Base-by-base conservation (phyloP, 371 early-diverging fungal genomes). In the Mucor racemosus region DNA sequence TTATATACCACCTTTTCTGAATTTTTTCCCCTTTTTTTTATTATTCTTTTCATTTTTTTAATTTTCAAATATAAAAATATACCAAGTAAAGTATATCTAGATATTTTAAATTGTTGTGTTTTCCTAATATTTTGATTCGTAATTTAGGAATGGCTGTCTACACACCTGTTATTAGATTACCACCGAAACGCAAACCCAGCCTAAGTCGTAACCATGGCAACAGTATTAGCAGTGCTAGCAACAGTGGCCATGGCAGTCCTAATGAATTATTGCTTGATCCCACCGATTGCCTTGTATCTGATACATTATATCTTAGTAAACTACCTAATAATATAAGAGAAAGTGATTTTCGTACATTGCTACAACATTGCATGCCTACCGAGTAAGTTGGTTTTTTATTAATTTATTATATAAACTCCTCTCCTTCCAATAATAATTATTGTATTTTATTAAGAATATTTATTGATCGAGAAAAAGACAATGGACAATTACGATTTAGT, bases 281-380 rank as follows among this genome's bases (percentile, higher is more conserved):
- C 4, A 66, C 62, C 26, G 74, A 77, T 14, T 71, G 48, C 15
- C 44, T 82, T 19, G 83, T 82, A 13, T 72, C 77, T 5, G 83
- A 82, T 15, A 80, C 79, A 13, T 61, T 82, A 36, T 78, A 71
- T 63, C 55, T 82, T 31, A 74, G 76, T 21, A 72, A 69, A 33
- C 55, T 82, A 2, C 70, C 74, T 26, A 35, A 53, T 9, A 66
- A 71, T 31, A 68, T 82, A n/a, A 68, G 62, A 54, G 83, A 82
- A 59, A 64, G 60, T 14, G 83, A 82, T 61, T 62, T 82, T 15
- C 72, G 76, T 46, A 67, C 65, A 6, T 65, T 82, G 54, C 56
- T 82, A 19, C 78, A 82, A 39, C 68, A 75, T 61, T 82, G 76
- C 64, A 75, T 73, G 68, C 80, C 83, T 19, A 59, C 67, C 19